Evolutionary conservation across 1,284 basidiomycete genomes (phyloP).

Genomic region (Leccinum griseonigrum): DNA sequence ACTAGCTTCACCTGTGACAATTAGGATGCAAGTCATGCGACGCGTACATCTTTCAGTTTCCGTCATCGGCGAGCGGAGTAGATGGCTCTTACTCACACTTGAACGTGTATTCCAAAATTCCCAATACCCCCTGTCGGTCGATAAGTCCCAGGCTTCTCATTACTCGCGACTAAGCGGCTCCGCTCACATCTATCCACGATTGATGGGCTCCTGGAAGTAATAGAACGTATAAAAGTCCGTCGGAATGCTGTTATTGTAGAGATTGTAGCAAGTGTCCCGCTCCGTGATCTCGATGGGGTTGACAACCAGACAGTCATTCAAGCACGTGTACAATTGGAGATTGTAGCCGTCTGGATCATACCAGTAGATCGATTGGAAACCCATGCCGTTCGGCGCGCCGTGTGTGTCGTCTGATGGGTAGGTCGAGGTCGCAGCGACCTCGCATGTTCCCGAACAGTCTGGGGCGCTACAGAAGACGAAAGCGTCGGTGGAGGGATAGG

Average conservation of each 20-base stretch:
- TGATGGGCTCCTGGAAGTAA: background rate
- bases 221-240: background rate
- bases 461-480: constrained; percentile 1
- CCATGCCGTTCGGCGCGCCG: background rate
- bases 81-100: background rate
- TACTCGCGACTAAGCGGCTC: background rate
- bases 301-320: background rate
- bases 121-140: background rate
- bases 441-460: background rate
- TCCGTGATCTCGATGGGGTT: background rate
- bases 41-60: background rate
- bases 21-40: no score
- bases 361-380: background rate
- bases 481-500: background rate
- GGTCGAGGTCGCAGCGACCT: background rate
- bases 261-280: constrained; percentile 1
- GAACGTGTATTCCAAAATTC: background rate
- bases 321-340: background rate
- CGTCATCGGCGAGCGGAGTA: background rate
- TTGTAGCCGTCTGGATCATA: background rate
- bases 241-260: background rate
- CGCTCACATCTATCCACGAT: background rate
- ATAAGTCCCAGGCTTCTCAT: background rate
- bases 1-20: background rate
- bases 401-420: background rate